Evolutionary conservation across 148 eudicot species (phyloP).

Genomic region (Silene latifolia): DNA sequence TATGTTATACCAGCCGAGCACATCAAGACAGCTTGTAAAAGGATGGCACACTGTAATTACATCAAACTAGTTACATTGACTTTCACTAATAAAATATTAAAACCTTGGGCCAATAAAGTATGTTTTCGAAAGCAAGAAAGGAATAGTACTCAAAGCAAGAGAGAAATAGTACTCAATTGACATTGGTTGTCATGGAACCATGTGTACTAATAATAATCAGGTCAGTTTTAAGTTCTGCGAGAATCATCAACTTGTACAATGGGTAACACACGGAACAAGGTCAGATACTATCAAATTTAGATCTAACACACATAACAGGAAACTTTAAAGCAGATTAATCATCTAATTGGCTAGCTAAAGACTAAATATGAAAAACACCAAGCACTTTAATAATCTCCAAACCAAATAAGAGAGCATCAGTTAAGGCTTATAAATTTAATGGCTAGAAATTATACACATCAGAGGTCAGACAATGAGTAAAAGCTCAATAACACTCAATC

Average conservation of each 20-base stretch:
- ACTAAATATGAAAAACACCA: background rate
- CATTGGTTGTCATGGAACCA: background rate
- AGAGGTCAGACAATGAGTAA: slow-evolving; percentile 1
- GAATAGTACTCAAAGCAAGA: background rate
- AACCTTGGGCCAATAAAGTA: background rate
- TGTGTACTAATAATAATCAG: too few relatives aligned
- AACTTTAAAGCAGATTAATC: too few relatives aligned
- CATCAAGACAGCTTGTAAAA: slow-evolving; percentile 3
- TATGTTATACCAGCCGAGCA: background rate
- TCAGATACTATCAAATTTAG: too few relatives aligned
- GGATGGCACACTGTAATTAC: background rate
- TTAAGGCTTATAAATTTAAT: background rate
- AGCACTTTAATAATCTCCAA: background rate
- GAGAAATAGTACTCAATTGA: background rate
- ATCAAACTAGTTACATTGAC: background rate
- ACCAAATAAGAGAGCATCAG: background rate
- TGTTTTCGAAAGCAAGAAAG: background rate
- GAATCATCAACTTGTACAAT: too few relatives aligned
- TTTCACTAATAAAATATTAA: background rate
- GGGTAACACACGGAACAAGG: too few relatives aligned
- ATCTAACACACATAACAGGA: too few relatives aligned
- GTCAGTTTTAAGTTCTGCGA: too few relatives aligned
- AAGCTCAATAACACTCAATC: background rate
- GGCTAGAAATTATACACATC: background rate
- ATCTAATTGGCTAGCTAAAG: too few relatives aligned